These are phyloP conservation scores for Calonectria montana DNA, from an alignment of 2,329 filamentous ascomycete species.

Conservation along the genomic window DNA sequence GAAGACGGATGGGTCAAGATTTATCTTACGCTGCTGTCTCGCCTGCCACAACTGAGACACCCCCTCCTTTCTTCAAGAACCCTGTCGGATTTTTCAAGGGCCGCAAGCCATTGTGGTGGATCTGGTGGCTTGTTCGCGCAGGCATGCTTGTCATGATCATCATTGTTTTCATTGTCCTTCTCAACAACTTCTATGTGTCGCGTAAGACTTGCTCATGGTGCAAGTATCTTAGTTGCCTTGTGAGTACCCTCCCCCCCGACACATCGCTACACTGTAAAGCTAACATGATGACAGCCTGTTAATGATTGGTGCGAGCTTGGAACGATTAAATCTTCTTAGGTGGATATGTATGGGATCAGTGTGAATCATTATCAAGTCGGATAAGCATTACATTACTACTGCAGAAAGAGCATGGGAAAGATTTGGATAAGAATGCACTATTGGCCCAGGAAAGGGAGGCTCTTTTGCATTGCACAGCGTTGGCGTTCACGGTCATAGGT, in stretches of 20 bases:
- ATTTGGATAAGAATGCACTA: constrained; percentile 25
- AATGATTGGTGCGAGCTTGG: constrained; percentile 75
- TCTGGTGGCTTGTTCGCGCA: constrained; percentile 90
- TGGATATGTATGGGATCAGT: background rate
- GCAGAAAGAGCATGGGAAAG: constrained; percentile 4
- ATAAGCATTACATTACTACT: background rate
- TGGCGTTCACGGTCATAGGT: constrained; percentile 44
- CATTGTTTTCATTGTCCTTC: constrained; percentile 84
- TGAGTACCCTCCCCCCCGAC: constrained; percentile 62
- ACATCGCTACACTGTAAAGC: background rate
- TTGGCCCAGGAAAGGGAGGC: constrained; percentile 16
- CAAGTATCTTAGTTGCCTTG: constrained; percentile 93
- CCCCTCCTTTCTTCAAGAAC: constrained; percentile 68
- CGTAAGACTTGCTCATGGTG: constrained; percentile 87
- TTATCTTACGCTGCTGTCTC: constrained; percentile 78
- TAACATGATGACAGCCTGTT: constrained; percentile 61
- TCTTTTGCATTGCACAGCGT: constrained; percentile 46
- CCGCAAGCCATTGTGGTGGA: constrained; percentile 95
- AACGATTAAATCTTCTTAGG: constrained; percentile 39
- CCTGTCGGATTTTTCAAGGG: constrained; percentile 88
- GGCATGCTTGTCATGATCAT: constrained; percentile 83
- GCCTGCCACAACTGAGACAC: constrained; percentile 58
- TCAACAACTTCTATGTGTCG: constrained; percentile 90
- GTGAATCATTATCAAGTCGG: background rate
- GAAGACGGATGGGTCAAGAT: constrained; percentile 77